A percentile compares a stretch with the other conserved stretches of the same genome.
Evolutionary conservation across 108 stramenopile genomes (phyloP).

Genomic region (Nitzschia palea): DNA sequence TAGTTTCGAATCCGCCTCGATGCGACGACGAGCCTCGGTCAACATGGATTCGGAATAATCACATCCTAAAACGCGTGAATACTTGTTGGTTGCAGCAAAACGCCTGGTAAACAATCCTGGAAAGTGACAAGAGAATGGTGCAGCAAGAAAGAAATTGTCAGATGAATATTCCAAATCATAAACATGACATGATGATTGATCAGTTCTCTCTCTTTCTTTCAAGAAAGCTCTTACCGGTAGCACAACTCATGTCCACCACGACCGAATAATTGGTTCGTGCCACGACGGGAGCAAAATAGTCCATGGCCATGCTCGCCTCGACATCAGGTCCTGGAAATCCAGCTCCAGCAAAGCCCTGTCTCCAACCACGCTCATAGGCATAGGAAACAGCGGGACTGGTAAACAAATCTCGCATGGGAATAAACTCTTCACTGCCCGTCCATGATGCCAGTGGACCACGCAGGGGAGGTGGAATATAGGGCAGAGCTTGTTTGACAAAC

Average conservation of each 20-base stretch:
- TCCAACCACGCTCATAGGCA: constrained; percentile 95
- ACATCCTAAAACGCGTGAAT: constrained; percentile 85
- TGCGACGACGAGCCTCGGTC: constrained; percentile 77
- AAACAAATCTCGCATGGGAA: constrained; percentile 79
- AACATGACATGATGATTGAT: too few species aligned
- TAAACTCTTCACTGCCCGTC: constrained; percentile 24
- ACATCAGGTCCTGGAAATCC: constrained; percentile 93
- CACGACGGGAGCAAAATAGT: constrained; percentile 75
- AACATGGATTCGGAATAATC: constrained; percentile 95
- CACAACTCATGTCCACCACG: constrained; percentile 96
- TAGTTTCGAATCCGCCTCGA: constrained; percentile 54
- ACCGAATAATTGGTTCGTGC: constrained; percentile 31
- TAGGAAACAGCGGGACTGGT: constrained; percentile 85
- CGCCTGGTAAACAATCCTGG: constrained; percentile 85
- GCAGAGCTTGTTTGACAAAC: constrained; percentile 25
- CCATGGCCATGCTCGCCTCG: constrained; percentile 80
- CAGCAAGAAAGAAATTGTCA: background rate
- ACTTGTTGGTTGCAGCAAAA: constrained; percentile 70
- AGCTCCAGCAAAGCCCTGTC: constrained; percentile 84
- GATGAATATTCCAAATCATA: background rate
- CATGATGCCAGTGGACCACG: constrained; percentile 43
- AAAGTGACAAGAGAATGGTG: too few species aligned
- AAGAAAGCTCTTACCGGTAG: constrained; percentile 75
- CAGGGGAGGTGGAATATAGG: constrained; percentile 71
- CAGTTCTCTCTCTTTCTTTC: too few species aligned